Conservation (phyloP, 352 stramenopile genomes). For the Phytophthora boehmeriae region DNA sequence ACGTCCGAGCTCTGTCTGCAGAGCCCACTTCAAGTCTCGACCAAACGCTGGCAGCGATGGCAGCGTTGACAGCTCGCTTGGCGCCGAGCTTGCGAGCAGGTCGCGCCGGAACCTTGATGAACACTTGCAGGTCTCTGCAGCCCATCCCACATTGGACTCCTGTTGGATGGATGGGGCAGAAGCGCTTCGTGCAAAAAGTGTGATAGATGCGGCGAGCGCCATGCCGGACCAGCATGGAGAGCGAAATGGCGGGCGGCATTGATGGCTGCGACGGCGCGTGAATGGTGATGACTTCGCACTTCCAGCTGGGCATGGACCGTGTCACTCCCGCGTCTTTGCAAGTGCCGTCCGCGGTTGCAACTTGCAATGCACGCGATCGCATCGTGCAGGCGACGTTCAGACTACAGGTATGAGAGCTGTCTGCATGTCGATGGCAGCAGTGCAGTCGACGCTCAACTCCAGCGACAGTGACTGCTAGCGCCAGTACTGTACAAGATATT, state of each 20-base stretch:
- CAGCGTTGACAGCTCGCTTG: background rate
- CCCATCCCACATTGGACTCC: slow-evolving; percentile 22
- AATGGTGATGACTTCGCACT: slow-evolving; percentile 18
- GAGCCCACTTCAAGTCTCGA: background rate
- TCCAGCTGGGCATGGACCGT: slow-evolving; percentile 28
- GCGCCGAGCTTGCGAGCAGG: background rate
- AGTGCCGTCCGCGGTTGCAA: background rate
- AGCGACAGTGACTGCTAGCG: no score
- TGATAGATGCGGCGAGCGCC: slow-evolving; percentile 21
- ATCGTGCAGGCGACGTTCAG: no score
- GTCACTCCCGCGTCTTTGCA: slow-evolving; percentile 27
- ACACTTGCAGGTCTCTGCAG: slow-evolving; percentile 12
- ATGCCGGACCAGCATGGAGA: background rate
- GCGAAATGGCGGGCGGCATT: background rate
- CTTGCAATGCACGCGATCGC: background rate
- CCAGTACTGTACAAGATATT: no score
- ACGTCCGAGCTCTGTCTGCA: background rate
- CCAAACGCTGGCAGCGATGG: background rate
- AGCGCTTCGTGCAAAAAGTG: slow-evolving; percentile 15
- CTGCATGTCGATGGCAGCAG: no score
- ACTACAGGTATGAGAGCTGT: no score
- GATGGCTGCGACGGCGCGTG: slow-evolving; percentile 15
- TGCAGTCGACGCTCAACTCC: no score
- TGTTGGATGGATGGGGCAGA: slow-evolving; percentile 16
- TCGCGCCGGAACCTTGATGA: background rate